A percentile compares a stretch with the other conserved stretches of the same genome.
phyloP scores from a whole-genome alignment of 768 basidiomycete species.

The Nidularia pulvinata region DNA sequence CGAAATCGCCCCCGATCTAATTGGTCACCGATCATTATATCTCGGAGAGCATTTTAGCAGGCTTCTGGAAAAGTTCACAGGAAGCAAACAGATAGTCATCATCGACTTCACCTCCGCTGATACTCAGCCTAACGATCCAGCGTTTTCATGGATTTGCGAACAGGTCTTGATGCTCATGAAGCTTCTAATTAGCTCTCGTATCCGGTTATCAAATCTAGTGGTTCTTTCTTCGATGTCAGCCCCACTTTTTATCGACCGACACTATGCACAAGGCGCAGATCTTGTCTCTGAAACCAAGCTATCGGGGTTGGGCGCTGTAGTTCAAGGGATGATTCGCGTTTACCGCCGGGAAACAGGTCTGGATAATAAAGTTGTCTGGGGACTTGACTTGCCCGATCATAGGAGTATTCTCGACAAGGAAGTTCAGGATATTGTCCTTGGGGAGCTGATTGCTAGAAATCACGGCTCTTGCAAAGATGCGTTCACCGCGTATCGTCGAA shows the following conservation, averaged over 20 bases:
- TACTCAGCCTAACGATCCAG: slow-evolving; percentile 10
- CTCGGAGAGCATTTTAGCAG: slow-evolving; percentile 8
- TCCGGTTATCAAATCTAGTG: not conserved
- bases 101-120: slow-evolving; percentile 15
- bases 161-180: slow-evolving; percentile 17
- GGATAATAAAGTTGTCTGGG: too few relatives aligned
- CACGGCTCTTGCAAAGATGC: slow-evolving; percentile 8
- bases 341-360: too few relatives aligned
- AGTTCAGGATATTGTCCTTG: too few relatives aligned
- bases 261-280: too few relatives aligned
- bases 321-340: too few relatives aligned
- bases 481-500: slow-evolving; percentile 17
- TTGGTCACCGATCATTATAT: slow-evolving; percentile 7
- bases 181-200: slow-evolving; percentile 10
- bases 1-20: not conserved
- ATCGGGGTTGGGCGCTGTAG: too few relatives aligned
- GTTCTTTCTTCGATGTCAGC: not conserved
- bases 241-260: not conserved
- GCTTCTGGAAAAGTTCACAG: slow-evolving; percentile 7
- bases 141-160: slow-evolving; percentile 12
- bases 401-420: too few relatives aligned
- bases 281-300: too few relatives aligned
- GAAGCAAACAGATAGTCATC: slow-evolving; percentile 13
- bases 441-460: not conserved
- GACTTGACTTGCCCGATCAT: too few relatives aligned